These are phyloP conservation scores for Fusarium chuoi DNA, from an alignment of 2,329 filamentous ascomycete species.

Conservation along the genomic window DNA sequence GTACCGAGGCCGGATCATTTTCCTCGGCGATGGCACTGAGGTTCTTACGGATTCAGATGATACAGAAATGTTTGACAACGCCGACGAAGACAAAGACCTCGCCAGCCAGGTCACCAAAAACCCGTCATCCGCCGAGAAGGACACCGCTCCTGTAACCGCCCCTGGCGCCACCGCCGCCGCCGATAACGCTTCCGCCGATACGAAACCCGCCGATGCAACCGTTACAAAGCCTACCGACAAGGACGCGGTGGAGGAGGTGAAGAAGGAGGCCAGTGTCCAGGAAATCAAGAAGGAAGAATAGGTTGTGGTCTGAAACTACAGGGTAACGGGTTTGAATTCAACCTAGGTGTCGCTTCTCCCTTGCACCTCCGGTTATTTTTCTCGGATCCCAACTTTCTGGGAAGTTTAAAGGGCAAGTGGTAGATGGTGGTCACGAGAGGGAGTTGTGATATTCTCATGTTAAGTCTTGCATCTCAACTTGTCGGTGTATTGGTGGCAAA, in stretches of 20 bases:
- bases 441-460: slow-evolving; percentile 44
- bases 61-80: slow-evolving; percentile 91
- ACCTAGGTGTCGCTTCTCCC: slow-evolving; percentile 8
- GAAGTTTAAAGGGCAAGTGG: slow-evolving; percentile 20
- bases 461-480: slow-evolving; percentile 42
- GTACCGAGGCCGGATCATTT: slow-evolving; percentile 87
- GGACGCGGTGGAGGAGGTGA: slow-evolving; percentile 36
- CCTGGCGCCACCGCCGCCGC: slow-evolving; percentile 29
- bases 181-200: slow-evolving; percentile 38
- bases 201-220: slow-evolving; percentile 40
- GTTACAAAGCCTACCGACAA: slow-evolving; percentile 37
- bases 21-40: slow-evolving; percentile 95
- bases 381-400: slow-evolving; percentile 25
- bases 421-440: slow-evolving; percentile 22
- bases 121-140: slow-evolving; percentile 43
- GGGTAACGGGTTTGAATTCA: slow-evolving; percentile 31
- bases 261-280: slow-evolving; percentile 41
- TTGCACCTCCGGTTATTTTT: slow-evolving; percentile 35
- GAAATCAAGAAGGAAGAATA: slow-evolving; percentile 53
- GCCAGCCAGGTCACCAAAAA: slow-evolving; percentile 82
- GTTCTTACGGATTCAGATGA: slow-evolving; percentile 89
- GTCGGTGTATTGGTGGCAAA: slow-evolving; percentile 44
- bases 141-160: slow-evolving; percentile 36
- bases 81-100: slow-evolving; percentile 86
- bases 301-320: slow-evolving; percentile 42